Evolutionary conservation across 2,329 filamentous ascomycete species (phyloP).

Genomic region (Xylaria arbuscula): DNA sequence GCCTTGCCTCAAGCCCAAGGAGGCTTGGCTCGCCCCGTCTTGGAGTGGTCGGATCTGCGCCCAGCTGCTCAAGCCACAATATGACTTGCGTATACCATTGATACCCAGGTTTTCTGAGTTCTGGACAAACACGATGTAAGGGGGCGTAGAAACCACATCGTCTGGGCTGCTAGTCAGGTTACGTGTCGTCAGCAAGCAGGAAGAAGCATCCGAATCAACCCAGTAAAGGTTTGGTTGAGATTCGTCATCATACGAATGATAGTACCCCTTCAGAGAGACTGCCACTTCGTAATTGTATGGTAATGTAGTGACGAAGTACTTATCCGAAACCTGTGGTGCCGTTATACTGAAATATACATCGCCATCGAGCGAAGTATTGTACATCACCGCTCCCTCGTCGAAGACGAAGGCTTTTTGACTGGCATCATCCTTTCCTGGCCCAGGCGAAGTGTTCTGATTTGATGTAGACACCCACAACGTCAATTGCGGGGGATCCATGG

Average conservation of each 20-base stretch:
- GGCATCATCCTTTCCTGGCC: conserved; percentile 63
- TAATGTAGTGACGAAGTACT: conserved; percentile 65
- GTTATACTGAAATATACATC: conserved; percentile 82
- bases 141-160: conserved; percentile 65
- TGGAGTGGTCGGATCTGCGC: conserved; percentile 72
- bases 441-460: conserved; percentile 71
- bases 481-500: conserved; percentile 73
- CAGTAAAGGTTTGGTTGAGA: conserved; percentile 72
- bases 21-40: conserved; percentile 60
- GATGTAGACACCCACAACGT: conserved; percentile 80
- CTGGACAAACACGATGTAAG: conserved; percentile 83
- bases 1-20: conserved; percentile 74
- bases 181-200: conserved; percentile 81
- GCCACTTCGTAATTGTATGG: conserved; percentile 84
- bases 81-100: conserved; percentile 79
- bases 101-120: conserved; percentile 69
- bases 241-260: conserved; percentile 71
- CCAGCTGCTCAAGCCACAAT: conserved; percentile 78
- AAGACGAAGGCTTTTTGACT: conserved; percentile 64
- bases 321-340: conserved; percentile 71
- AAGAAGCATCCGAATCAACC: conserved; percentile 84
- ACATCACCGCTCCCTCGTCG: conserved; percentile 75
- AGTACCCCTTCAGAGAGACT: conserved; percentile 81
- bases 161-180: conserved; percentile 71
- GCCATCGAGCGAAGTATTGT: conserved; percentile 68